These are phyloP conservation scores for Graphiopsis chlorocephala DNA, from an alignment of 2,329 filamentous ascomycete genomes.

Conservation along the genomic window DNA sequence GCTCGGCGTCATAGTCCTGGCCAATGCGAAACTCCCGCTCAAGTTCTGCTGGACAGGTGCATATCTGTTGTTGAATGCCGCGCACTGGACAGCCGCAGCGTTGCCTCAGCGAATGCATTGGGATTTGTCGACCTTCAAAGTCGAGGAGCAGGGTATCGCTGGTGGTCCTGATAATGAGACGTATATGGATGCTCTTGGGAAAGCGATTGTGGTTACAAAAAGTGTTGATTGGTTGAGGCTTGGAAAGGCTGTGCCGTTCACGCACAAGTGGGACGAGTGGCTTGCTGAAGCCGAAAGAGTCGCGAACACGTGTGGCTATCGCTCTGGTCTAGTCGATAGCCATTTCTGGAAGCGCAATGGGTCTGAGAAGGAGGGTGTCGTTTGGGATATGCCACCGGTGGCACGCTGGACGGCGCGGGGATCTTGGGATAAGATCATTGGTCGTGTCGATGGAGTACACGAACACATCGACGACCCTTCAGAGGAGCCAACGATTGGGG, in stretches of 20 bases:
- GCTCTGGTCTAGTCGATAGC: not conserved
- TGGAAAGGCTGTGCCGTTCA: constrained; percentile 40
- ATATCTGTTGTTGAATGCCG: constrained; percentile 50
- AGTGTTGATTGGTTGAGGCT: constrained; percentile 42
- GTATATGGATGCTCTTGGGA: constrained; percentile 51
- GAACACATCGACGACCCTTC: not conserved
- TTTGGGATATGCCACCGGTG: not conserved
- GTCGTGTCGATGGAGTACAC: not conserved
- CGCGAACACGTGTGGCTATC: not conserved
- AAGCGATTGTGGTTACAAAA: constrained; percentile 47
- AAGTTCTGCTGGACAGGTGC: constrained; percentile 51
- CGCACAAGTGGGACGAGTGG: constrained; percentile 43
- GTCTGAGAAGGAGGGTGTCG: not conserved
- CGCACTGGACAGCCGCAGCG: constrained; percentile 52
- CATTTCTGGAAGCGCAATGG: not conserved
- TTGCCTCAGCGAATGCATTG: constrained; percentile 47
- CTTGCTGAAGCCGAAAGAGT: constrained; percentile 33
- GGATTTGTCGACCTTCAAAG: constrained; percentile 46
- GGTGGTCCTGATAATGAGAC: constrained; percentile 32
- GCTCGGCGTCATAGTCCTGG: constrained; percentile 51
- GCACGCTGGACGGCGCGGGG: not conserved
- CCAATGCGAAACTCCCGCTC: constrained; percentile 46
- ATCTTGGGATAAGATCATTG: constrained; percentile 2
- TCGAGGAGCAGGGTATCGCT: constrained; percentile 36
- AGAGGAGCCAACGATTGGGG: not conserved